These are phyloP conservation scores for Phanerodontia chrysosporium DNA, from an alignment of 768 basidiomycete species.

Conservation along the genomic window DNA sequence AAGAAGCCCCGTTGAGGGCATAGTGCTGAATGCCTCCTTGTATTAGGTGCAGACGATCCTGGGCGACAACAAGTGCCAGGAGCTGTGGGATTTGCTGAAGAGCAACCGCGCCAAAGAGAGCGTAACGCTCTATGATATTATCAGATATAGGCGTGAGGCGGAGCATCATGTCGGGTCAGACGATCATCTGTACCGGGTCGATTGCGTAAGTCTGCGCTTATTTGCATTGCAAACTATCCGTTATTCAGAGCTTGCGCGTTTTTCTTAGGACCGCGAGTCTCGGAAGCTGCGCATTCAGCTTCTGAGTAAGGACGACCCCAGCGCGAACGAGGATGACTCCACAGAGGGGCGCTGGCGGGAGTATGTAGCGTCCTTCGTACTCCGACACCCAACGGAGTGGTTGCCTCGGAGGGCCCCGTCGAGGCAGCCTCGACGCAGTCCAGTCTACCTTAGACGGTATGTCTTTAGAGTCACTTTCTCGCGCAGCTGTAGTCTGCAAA, in stretches of 20 bases:
- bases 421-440: slow-evolving; percentile 30
- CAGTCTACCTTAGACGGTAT: slow-evolving; percentile 59
- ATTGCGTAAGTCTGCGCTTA: slow-evolving; percentile 58
- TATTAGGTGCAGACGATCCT: slow-evolving; percentile 80
- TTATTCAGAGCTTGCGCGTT: slow-evolving; percentile 11
- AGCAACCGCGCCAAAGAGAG: slow-evolving; percentile 50
- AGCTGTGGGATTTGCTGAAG: slow-evolving; percentile 75
- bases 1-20: background rate
- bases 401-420: slow-evolving; percentile 30
- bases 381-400: slow-evolving; percentile 73
- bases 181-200: slow-evolving; percentile 71
- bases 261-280: slow-evolving; percentile 46
- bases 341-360: slow-evolving; percentile 60
- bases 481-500: background rate
- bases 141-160: slow-evolving; percentile 76
- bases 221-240: background rate
- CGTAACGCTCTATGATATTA: slow-evolving; percentile 59
- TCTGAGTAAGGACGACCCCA: slow-evolving; percentile 60
- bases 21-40: background rate
- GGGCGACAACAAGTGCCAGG: slow-evolving; percentile 82
- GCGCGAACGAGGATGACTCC: slow-evolving; percentile 46
- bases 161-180: slow-evolving; percentile 72
- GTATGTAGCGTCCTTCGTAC: slow-evolving; percentile 71
- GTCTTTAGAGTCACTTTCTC: slow-evolving; percentile 17
- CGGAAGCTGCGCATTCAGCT: slow-evolving; percentile 60